Evolutionary conservation across 176 grass and related monocot species (phyloP), one percentile per base, ranked within the genome.

Genomic region (Juncus effusus): DNA sequence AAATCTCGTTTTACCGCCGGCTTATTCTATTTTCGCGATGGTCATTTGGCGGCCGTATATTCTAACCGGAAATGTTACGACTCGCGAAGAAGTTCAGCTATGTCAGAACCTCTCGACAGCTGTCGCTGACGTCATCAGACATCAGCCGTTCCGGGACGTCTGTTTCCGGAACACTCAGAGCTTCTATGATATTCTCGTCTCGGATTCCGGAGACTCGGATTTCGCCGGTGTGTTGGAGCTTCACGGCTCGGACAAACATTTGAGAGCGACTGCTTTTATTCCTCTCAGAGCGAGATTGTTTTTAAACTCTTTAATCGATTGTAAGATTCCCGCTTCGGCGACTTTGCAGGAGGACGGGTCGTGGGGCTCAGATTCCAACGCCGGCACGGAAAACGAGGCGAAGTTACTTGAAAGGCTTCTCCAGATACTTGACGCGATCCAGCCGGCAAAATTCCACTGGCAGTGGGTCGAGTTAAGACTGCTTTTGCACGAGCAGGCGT

Each of bases 361-460:
- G 11, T 72, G 54, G 85, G 9, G 60, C 79, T 76, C 76, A 13
- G 95, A 89, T 14, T 72, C 78, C 40, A 83, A 90, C 13, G 39
- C 69, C 70, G 90, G 82, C 64, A 50, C 44, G 41, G 77, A 87
- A 50, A 99, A 72, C 56, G 89, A 87, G 65, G 62, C 73, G 58
- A 94, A 90, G 77, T 75, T 87, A 56, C 79, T 59, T 4, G 89
- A 99, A 44, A 84, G 86, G 60, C 89, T 99, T 78, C 62, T 90
- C 42, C 95, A 94, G 73, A 68, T 93, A 66, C 84, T 99, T 14
- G 89, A 99, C 80, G 84, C 80, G 51, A 75, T 99, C 13, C 95
- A 99, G 67, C 85, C 95, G 68, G 95, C 95, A 61, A 99, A 94
- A 47, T 99, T 99, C 53, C 95, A 94, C 79, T 99, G 95, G 95